Conservation (phyloP, 352 stramenopile genomes). For the Globisporangium barbulae region DNA sequence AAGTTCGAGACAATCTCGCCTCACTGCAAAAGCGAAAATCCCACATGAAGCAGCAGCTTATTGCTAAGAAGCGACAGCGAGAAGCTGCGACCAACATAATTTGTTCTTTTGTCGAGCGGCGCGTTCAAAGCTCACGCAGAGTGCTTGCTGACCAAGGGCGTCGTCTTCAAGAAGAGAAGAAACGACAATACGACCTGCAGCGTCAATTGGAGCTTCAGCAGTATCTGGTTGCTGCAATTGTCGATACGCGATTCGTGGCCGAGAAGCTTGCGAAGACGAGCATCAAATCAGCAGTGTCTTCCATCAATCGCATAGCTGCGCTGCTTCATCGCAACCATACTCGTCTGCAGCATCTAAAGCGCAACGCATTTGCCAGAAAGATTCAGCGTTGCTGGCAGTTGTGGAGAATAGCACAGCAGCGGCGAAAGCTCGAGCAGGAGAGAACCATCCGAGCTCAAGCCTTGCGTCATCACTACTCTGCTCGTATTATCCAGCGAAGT, state of each 20-base stretch:
- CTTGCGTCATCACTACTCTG: background rate
- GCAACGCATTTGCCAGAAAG: slow-evolving; percentile 13
- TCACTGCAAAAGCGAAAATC: slow-evolving; percentile 14
- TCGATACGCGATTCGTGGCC: slow-evolving; percentile 31
- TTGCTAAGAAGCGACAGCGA: slow-evolving; percentile 17
- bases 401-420: background rate
- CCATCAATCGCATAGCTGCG: slow-evolving; percentile 16
- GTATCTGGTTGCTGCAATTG: slow-evolving; percentile 30
- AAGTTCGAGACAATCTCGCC: slow-evolving; percentile 14
- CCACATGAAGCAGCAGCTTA: slow-evolving; percentile 13
- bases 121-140: slow-evolving; percentile 19
- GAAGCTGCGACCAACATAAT: slow-evolving; percentile 11
- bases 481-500: slow-evolving; percentile 4
- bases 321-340: slow-evolving; percentile 6
- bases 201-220: slow-evolving; percentile 23
- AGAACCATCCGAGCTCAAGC: background rate
- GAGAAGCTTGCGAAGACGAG: slow-evolving; percentile 20
- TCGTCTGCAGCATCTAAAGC: slow-evolving; percentile 21
- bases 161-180: slow-evolving; percentile 20
- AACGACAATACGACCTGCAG: slow-evolving; percentile 17
- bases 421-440: background rate
- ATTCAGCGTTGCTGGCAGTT: slow-evolving; percentile 20
- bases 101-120: slow-evolving; percentile 21
- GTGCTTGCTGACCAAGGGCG: slow-evolving; percentile 16
- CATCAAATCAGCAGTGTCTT: slow-evolving; percentile 10